Percentiles rank a stretch among this genome's conserved stretches.
These are phyloP conservation scores for Talaromyces sp. DNA, from an alignment of 2,329 filamentous ascomycete genomes.

Conservation along the genomic window DNA sequence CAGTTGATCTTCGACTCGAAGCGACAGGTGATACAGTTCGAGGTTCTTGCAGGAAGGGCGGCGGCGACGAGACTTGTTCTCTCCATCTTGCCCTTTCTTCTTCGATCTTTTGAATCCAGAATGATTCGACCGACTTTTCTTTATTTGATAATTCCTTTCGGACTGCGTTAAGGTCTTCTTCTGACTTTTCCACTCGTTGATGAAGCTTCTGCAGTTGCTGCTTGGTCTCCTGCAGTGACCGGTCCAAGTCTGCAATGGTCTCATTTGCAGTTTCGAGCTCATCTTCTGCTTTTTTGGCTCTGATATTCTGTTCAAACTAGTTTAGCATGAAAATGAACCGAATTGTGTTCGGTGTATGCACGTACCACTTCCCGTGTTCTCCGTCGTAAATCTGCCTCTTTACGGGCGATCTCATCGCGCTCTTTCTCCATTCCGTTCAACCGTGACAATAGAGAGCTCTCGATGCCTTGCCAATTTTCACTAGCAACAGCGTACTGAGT, in stretches of 20 bases:
- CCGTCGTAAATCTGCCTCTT: slow-evolving; percentile 81
- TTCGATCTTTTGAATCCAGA: slow-evolving; percentile 57
- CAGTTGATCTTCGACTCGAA: slow-evolving; percentile 39
- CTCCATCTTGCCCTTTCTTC: slow-evolving; percentile 62
- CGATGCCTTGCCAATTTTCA: slow-evolving; percentile 97
- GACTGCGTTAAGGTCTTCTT: slow-evolving; percentile 60
- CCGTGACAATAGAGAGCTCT: slow-evolving; percentile 75
- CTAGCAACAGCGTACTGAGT: slow-evolving; percentile 91
- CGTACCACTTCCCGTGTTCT: slow-evolving; percentile 82
- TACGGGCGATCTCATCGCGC: slow-evolving; percentile 75
- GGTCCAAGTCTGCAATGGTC: slow-evolving; percentile 41
- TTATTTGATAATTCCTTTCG: slow-evolving; percentile 56
- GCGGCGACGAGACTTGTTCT: slow-evolving; percentile 40
- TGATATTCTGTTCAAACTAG: slow-evolving; percentile 55
- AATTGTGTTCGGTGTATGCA: neutral
- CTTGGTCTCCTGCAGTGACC: slow-evolving; percentile 61
- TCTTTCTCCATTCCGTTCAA: slow-evolving; percentile 81
- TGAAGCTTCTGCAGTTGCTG: slow-evolving; percentile 53
- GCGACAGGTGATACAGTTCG: slow-evolving; percentile 42
- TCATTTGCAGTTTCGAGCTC: slow-evolving; percentile 67
- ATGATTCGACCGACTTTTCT: slow-evolving; percentile 56
- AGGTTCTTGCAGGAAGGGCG: slow-evolving; percentile 36
- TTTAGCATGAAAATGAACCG: slow-evolving; percentile 11
- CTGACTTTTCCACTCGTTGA: slow-evolving; percentile 45
- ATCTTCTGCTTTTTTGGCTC: slow-evolving; percentile 68